Base-by-base conservation (phyloP, 2,329 filamentous ascomycete species). In the Hymenoscyphus fraxineus region DNA sequence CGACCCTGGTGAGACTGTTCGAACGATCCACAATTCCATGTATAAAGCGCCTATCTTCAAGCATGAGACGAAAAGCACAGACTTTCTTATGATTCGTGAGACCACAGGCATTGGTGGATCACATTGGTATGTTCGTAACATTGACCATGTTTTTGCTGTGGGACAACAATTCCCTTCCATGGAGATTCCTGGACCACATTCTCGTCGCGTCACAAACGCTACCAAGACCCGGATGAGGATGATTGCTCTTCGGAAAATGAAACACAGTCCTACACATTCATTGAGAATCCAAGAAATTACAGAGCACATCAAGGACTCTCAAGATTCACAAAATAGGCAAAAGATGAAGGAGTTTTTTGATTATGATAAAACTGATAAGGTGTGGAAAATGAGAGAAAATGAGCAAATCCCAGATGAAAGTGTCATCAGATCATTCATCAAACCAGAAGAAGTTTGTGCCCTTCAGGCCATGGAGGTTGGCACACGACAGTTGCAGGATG, bases 401-500 rank as follows among this genome's bases (percentile, higher is more conserved):
- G 91, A 97, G 70, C 81, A 85, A 0, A 81, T 95, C 27, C 91
- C 93, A 13, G 92, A 96, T 65, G 90, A 94, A 73, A 85, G 90
- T 31, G 86, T 86, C 1, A 89, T 98, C 66, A 89, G 94, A 51
- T 83, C 87, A 31, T 93, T 96, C 88, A 93, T 99, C 70, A 94
- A 93, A 69, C 94, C 95, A 0, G 95, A 99, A 77, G 94, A 98
- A 73, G 91, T 98, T 1, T 98, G 93, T 76, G 79, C 97, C 56
- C 87, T 98, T 38, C 94, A 99, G 75, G 91, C 94, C 0, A 99
- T 98, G 94, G 93, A 98, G 76, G 90, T 97, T 47, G 95, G 95
- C 56, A 88, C 92, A 68, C 93, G 96, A 74, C 90, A 96, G 76
- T 86, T 99, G 38, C 87, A 91, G 68, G 95, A 98, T 76, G 91